Base-by-base conservation (phyloP, 2,329 filamentous ascomycete genomes). In the Aspergillus bombycis region DNA sequence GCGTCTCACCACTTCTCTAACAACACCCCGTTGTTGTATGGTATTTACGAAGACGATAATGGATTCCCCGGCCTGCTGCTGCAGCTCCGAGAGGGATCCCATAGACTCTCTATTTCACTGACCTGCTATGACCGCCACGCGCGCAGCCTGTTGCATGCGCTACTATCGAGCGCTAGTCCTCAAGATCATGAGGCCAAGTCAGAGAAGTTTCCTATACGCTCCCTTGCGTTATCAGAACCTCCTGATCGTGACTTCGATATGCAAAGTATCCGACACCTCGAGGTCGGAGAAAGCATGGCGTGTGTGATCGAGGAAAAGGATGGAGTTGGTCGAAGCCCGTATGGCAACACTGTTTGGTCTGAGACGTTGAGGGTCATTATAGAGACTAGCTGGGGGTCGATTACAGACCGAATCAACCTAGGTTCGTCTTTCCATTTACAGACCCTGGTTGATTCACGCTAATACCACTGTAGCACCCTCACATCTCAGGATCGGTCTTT, bases 321-420 rank as follows among this genome's bases (percentile, higher is more conserved):
- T 3, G 55, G 32, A 14, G 12, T 19, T 5, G 55, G n/a, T 1
- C 16, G 21, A 23, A 57, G 21, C 23, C 36, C 55, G 19, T 57
- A 57, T 8, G 38, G 55, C 4, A 57, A 57, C 11, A 57, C 55
- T 8, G 45, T 46, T 21, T 14, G 41, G 19, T 57, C 55, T 7
- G 55, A 46, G 19, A 46, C 4, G 1, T 14, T 57, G 38, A 14
- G 55, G 23, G 38, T 57, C 4, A n/a, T 46, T 14, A 23, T 57
- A 14, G 26, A 43, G 30, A 28, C 36, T 3, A 30, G 32, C 16
- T 57, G 55, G 55, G 38, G 55, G 4, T 57, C 28, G 3, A 32
- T 57, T 3, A 46, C 55, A 10, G 55, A 57, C n/a, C 55, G 55
- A n/a, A 57, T 57, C 2, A 57, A 57, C n/a, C 28, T 57, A 19